Conservation (phyloP, 768 basidiomycete species). For the Podaxis rugospora region DNA sequence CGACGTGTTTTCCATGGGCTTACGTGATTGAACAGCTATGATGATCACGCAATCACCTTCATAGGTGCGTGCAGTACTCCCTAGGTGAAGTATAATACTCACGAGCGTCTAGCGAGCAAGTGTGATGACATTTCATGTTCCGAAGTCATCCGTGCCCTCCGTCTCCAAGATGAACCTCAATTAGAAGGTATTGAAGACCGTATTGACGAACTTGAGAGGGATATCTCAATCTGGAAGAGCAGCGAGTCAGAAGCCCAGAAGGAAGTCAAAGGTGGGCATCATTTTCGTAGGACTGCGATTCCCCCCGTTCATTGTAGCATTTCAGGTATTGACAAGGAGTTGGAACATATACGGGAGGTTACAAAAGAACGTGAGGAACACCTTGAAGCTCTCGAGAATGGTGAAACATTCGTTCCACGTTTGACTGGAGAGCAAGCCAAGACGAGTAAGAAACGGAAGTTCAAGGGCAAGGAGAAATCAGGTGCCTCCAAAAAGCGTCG, state of each 20-base stretch:
- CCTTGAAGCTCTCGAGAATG: constrained; percentile 41
- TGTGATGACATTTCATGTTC: constrained; percentile 61
- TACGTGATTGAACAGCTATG: constrained; percentile 35
- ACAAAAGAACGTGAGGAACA: constrained; percentile 39
- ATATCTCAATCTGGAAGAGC: constrained; percentile 34
- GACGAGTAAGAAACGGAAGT: constrained; percentile 48
- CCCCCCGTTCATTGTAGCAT: not conserved
- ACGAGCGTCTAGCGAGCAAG: constrained; percentile 42
- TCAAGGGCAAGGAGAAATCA: constrained; percentile 30
- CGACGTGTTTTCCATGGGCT: not conserved
- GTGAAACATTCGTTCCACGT: constrained; percentile 36
- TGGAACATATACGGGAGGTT: constrained; percentile 33
- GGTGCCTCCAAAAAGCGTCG: constrained; percentile 43
- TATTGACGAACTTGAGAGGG: constrained; percentile 30
- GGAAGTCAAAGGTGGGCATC: constrained; percentile 35
- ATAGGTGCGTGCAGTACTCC: constrained; percentile 34
- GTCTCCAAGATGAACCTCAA: constrained; percentile 48
- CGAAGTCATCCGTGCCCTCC: constrained; percentile 48
- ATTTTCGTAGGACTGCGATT: not conserved
- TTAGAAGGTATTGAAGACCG: constrained; percentile 45
- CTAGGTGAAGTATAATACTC: not conserved
- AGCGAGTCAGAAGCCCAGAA: constrained; percentile 36
- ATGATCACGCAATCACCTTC: constrained; percentile 56
- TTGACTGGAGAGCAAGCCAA: constrained; percentile 29
- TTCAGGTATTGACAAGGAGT: constrained; percentile 34